Evolutionary conservation across 495 filamentous ascomycete species (phyloP), one percentile per base, ranked within the genome.

Genomic region (Evansstolkia leycettana): DNA sequence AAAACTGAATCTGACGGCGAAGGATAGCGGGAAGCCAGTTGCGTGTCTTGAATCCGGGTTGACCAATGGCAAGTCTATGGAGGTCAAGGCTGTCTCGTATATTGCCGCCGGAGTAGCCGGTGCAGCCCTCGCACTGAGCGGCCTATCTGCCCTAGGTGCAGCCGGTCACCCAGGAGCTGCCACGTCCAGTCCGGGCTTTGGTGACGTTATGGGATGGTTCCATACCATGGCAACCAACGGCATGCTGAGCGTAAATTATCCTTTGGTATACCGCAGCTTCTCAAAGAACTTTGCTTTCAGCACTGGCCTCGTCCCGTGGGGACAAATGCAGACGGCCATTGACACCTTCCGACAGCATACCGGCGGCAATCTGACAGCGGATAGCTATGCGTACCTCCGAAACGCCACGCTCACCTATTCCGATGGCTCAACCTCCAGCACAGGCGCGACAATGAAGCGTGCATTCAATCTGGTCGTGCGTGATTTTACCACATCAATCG

Each of bases 181-280:
- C 9, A 72, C 81, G 1, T 55, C 78, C 23, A 92, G 84, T 43
- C 90, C 90, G 7, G 82, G 76, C 31, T 94, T 95, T 56, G 72
- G 65, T 31, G 85, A 94, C 48, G 77, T 94, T 34, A 75, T 95
- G 52, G 76, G 77, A 31, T 89, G 80, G 73, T 94, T 96, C 58
- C 90, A 96, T 60, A 77, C 77, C 18, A 77, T 98, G 57, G 88
- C 90, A 13, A 80, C 87, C 64, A 94, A 88, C 52, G 90, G 90
- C 36, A 95, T 96, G 90, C 58, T 95, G 52, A 89, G 81, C 42
- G 86, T 87, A 45, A 73, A 78, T 45, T 86, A 93, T 48, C 90
- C 90, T 4, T 55, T 73, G 17, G 75, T 96, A 17, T 96, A 96
- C 57, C 69, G 75, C 38, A 87, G 77, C 50, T 98, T 93, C 54